phyloP scores from a whole-genome alignment of 2,329 filamentous ascomycete species.

The Aspergillus amoenus region DNA sequence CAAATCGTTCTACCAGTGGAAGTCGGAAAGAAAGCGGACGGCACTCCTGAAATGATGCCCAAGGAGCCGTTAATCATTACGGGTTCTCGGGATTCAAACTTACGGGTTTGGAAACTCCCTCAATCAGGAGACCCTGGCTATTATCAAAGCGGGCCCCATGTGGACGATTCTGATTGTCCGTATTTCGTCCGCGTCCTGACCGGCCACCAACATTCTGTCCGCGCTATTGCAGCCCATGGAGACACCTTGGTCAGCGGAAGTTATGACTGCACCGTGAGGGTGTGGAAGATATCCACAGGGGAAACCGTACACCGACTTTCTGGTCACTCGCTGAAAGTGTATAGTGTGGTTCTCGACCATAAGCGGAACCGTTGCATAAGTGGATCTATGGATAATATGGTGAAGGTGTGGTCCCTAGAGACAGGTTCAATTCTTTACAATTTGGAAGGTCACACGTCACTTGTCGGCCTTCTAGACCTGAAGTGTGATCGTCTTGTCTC shows the following conservation, averaged over 20 bases:
- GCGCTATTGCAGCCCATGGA: constrained; percentile 89
- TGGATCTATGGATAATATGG: constrained; percentile 95
- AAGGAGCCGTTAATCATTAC: constrained; percentile 96
- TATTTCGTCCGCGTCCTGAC: constrained; percentile 87
- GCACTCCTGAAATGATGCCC: constrained; percentile 81
- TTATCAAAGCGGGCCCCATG: constrained; percentile 75
- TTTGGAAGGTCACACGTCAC: constrained; percentile 85
- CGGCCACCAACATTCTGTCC: constrained; percentile 90
- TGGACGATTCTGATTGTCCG: constrained; percentile 74
- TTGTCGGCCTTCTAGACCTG: constrained; percentile 88
- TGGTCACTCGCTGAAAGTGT: constrained; percentile 90
- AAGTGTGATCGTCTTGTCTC: constrained; percentile 88
- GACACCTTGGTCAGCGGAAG: constrained; percentile 97
- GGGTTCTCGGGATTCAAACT: constrained; percentile 88
- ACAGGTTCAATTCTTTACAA: constrained; percentile 84
- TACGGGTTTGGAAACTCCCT: constrained; percentile 92
- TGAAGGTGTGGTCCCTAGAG: constrained; percentile 95
- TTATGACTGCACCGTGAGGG: constrained; percentile 91
- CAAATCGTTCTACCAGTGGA: constrained; percentile 89
- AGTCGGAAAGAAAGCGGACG: constrained; percentile 69
- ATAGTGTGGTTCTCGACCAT: constrained; percentile 92
- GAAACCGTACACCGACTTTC: constrained; percentile 80
- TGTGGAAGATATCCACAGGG: constrained; percentile 97
- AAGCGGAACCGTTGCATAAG: constrained; percentile 93
- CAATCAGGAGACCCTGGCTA: constrained; percentile 74